A percentile compares a stretch with the other conserved stretches of the same genome.
phyloP scores from a whole-genome alignment of 2,329 filamentous ascomycete species.

The Coccinonectria pachysandricola region DNA sequence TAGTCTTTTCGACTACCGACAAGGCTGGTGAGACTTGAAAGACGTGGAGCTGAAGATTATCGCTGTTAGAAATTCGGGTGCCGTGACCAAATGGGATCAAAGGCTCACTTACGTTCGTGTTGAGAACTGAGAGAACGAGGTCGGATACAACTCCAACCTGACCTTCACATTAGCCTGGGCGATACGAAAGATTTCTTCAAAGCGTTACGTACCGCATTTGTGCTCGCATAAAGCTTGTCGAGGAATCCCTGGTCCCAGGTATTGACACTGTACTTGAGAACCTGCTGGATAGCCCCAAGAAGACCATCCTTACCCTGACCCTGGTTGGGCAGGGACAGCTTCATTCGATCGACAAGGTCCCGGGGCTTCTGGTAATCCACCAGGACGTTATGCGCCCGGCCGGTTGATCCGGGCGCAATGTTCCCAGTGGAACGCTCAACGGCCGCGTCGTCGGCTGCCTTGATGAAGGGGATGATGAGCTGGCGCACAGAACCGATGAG shows the following conservation, averaged over 20 bases:
- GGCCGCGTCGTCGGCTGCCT: constrained; percentile 54
- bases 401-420: constrained; percentile 28
- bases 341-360: constrained; percentile 43
- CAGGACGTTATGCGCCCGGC: constrained; percentile 43
- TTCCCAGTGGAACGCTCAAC: constrained; percentile 41
- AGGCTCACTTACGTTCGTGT: constrained; percentile 71
- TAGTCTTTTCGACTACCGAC: constrained; percentile 78
- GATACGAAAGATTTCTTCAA: not conserved
- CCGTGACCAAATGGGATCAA: not conserved
- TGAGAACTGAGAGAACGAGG: constrained; percentile 71
- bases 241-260: constrained; percentile 98
- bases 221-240: constrained; percentile 89
- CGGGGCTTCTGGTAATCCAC: constrained; percentile 53
- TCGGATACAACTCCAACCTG: constrained; percentile 80
- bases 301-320: constrained; percentile 63
- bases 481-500: constrained; percentile 57
- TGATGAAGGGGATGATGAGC: constrained; percentile 62
- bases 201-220: constrained; percentile 55
- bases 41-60: constrained; percentile 47
- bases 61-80: constrained; percentile 4
- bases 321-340: constrained; percentile 46
- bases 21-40: constrained; percentile 89
- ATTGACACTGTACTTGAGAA: constrained; percentile 84
- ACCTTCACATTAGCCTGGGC: constrained; percentile 4
- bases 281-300: constrained; percentile 55